Evolutionary conservation across 2,329 filamentous ascomycete species (phyloP).

Genomic region (Lasiodiplodia sp.): DNA sequence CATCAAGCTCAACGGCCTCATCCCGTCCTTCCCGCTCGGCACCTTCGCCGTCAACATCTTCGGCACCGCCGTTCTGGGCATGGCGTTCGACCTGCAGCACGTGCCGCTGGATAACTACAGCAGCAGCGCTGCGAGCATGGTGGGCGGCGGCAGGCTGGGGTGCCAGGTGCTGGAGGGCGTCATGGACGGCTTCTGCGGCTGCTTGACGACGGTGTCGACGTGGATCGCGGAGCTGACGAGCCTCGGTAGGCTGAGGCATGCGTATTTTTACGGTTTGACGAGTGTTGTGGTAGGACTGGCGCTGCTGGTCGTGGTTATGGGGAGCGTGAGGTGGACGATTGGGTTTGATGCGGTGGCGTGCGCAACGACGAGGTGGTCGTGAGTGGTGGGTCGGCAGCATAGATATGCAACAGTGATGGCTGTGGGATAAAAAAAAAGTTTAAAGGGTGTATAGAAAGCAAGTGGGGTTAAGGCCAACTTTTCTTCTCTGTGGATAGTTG

Average conservation of each 20-base stretch:
- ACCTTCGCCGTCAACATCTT: slow-evolving; percentile 84
- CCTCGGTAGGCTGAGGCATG: slow-evolving; percentile 53
- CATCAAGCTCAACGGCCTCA: slow-evolving; percentile 71
- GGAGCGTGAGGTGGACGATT: slow-evolving; percentile 73
- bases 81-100: slow-evolving; percentile 82
- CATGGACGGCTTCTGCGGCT: slow-evolving; percentile 58
- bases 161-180: slow-evolving; percentile 58
- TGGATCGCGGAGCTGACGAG: slow-evolving; percentile 55
- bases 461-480: neutral
- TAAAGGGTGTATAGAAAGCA: neutral
- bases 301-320: slow-evolving; percentile 74
- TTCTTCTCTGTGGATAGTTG: neutral
- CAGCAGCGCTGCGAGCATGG: slow-evolving; percentile 50
- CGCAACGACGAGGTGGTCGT: slow-evolving; percentile 31
- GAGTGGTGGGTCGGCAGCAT: neutral
- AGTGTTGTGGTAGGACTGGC: slow-evolving; percentile 68
- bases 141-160: slow-evolving; percentile 50
- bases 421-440: neutral
- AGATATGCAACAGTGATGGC: neutral
- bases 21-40: slow-evolving; percentile 78
- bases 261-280: slow-evolving; percentile 71
- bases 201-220: slow-evolving; percentile 57
- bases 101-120: slow-evolving; percentile 47
- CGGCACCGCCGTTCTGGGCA: slow-evolving; percentile 76
- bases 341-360: slow-evolving; percentile 50